These are phyloP conservation scores for Fusarium sp. DNA, from an alignment of 2,329 filamentous ascomycete species.

Conservation along the genomic window DNA sequence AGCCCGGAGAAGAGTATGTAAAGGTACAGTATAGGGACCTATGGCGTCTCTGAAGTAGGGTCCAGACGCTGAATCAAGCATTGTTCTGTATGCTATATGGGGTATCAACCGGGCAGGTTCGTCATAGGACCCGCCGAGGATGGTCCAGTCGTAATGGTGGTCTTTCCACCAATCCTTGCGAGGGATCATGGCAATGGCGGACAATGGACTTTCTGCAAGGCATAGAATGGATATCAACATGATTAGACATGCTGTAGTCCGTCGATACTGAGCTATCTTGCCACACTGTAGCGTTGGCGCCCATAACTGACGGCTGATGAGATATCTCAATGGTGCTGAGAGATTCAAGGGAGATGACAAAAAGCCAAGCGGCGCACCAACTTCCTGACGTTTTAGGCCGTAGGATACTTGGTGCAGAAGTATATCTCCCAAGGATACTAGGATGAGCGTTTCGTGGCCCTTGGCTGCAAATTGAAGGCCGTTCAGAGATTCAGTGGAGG, in stretches of 20 bases:
- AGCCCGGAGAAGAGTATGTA: not conserved
- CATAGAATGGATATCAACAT: not conserved
- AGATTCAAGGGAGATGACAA: not conserved
- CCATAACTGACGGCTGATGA: not conserved
- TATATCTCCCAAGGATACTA: not conserved
- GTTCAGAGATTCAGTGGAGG: not conserved
- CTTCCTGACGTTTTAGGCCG: not conserved
- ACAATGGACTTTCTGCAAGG: not conserved
- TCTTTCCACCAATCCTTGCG: not conserved
- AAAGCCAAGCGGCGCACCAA: not conserved
- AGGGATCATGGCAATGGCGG: constrained; percentile 4
- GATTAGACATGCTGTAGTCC: not conserved
- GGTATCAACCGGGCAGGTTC: not conserved
- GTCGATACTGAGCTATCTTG: not conserved
- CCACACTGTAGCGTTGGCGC: not conserved
- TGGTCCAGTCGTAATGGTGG: no score
- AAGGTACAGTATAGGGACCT: not conserved
- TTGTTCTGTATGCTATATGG: not conserved
- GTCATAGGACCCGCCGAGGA: no score
- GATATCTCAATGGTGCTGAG: not conserved
- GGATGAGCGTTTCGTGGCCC: not conserved
- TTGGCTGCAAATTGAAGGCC: constrained; percentile 7
- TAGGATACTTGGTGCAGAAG: not conserved
- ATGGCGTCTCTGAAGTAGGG: not conserved
- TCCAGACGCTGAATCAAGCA: not conserved